Conservation (phyloP, 2,329 filamentous ascomycete genomes). For the Sphaerulina musiva region DNA sequence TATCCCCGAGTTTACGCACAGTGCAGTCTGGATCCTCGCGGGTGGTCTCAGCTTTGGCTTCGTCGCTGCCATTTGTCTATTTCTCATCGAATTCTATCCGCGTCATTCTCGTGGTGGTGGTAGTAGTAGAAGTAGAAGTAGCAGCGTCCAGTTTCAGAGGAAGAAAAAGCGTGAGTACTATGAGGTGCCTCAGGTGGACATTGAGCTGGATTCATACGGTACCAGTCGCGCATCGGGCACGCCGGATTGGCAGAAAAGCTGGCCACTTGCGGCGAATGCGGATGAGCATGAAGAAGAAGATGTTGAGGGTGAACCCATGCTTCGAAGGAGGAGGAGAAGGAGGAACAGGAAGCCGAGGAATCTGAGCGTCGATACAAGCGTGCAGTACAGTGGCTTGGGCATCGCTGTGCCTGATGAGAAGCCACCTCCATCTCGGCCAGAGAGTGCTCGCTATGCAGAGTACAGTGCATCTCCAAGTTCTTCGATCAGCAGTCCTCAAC, state of each 20-base stretch:
- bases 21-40: neutral
- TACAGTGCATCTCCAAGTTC: neutral
- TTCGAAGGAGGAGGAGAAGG: conserved; percentile 3
- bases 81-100: conserved; percentile 23
- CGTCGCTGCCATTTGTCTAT: conserved; percentile 16
- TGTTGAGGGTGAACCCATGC: neutral
- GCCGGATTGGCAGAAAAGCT: neutral
- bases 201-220: neutral
- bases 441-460: neutral
- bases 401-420: conserved; percentile 14
- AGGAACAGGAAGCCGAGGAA: neutral
- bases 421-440: too few species aligned
- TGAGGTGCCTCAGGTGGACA: conserved; percentile 1
- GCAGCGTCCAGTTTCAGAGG: neutral
- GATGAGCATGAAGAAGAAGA: neutral
- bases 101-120: neutral
- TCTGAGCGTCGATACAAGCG: conserved; percentile 17
- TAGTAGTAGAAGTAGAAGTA: too few species aligned
- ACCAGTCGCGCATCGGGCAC: neutral
- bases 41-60: conserved; percentile 17
- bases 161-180: neutral
- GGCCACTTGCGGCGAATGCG: neutral
- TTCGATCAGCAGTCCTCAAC: neutral
- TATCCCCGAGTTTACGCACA: conserved; percentile 7
- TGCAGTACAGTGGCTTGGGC: conserved; percentile 13